Evolutionary conservation across 352 stramenopile species (phyloP).

Genomic region (Pythium dissimile): DNA sequence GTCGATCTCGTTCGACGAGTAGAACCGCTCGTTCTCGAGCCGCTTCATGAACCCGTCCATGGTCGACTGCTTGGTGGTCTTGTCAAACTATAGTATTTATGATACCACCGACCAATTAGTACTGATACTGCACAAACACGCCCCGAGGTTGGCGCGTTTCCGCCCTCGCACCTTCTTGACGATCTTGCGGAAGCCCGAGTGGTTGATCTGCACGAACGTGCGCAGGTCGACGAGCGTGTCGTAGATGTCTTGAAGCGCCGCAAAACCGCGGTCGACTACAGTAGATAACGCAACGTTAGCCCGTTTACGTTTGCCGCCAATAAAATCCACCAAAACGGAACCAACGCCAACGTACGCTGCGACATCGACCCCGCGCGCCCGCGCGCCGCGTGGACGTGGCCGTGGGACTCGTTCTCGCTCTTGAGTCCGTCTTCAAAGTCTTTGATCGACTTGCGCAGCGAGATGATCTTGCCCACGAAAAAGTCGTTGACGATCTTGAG

Average conservation of each 20-base stretch:
- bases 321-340: not conserved
- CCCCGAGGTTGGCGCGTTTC: too few relatives aligned
- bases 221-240: slow-evolving; percentile 86
- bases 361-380: slow-evolving; percentile 43
- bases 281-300: not conserved
- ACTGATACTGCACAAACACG: too few relatives aligned
- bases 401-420: slow-evolving; percentile 67
- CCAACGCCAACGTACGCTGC: slow-evolving; percentile 37
- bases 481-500: slow-evolving; percentile 86
- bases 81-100: slow-evolving; percentile 78
- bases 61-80: slow-evolving; percentile 71
- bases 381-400: slow-evolving; percentile 69
- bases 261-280: slow-evolving; percentile 63
- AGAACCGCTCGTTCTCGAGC: slow-evolving; percentile 75
- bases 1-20: slow-evolving; percentile 75
- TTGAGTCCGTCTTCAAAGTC: slow-evolving; percentile 70
- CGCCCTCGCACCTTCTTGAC: slow-evolving; percentile 86
- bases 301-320: not conserved
- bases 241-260: slow-evolving; percentile 86
- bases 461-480: slow-evolving; percentile 66
- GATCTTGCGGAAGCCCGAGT: slow-evolving; percentile 92
- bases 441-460: slow-evolving; percentile 58
- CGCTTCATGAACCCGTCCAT: slow-evolving; percentile 81
- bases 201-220: slow-evolving; percentile 91
- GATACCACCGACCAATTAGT: too few relatives aligned